Percentiles rank a stretch among this genome's conserved stretches.
phyloP scores from a whole-genome alignment of 495 filamentous ascomycete genomes.

The Baudoinia panamericana region DNA sequence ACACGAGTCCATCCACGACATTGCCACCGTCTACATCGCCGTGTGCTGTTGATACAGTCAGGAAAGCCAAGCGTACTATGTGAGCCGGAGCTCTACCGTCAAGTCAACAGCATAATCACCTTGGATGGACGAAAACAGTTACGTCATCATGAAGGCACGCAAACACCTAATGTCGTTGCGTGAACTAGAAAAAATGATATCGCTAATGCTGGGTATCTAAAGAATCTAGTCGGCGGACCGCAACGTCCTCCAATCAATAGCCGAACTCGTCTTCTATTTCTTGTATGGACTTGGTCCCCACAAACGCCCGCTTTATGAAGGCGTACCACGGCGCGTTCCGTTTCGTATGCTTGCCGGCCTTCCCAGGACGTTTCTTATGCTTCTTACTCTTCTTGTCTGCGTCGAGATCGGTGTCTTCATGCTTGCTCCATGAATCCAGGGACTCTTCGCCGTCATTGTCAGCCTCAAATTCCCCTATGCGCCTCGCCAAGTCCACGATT shows the following conservation, averaged over 20 bases:
- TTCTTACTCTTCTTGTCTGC: constrained; percentile 33
- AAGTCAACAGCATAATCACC: no score
- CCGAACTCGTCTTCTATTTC: constrained; percentile 37
- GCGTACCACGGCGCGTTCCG: constrained; percentile 54
- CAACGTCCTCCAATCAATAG: constrained; percentile 2
- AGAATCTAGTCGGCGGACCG: no score
- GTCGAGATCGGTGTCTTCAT: constrained; percentile 16
- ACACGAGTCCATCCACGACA: constrained; percentile 13
- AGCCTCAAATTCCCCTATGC: constrained; percentile 51
- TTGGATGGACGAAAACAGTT: no score
- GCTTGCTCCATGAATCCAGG: no score
- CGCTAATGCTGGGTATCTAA: no score
- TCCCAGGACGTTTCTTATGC: constrained; percentile 32
- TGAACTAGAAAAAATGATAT: no score
- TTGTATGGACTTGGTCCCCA: constrained; percentile 50
- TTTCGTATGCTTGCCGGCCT: constrained; percentile 35
- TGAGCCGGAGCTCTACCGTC: no score
- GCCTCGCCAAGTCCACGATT: constrained; percentile 61
- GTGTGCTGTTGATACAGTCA: no score
- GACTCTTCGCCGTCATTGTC: constrained; percentile 6
- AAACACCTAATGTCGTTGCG: no score
- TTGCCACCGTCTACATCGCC: no score
- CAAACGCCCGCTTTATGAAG: constrained; percentile 69
- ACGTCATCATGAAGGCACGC: no score
- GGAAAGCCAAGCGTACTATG: no score